Base-by-base conservation (phyloP, 2,329 filamentous ascomycete species). In the Fusarium subglutinans region DNA sequence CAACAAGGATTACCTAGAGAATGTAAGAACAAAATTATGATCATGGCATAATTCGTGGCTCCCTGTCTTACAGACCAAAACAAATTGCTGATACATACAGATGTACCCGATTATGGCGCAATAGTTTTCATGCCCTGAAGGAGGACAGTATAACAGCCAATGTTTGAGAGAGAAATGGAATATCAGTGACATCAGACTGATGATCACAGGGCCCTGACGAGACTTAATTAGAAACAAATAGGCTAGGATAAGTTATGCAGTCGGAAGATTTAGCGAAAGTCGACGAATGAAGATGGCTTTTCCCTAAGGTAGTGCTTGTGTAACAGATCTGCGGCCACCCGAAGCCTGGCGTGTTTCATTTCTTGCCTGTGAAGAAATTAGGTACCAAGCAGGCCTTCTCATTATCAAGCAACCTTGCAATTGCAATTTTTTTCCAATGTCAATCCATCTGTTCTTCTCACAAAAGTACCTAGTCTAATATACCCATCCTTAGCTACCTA, bases 331-430 rank as follows among this genome's bases (percentile, higher is more conserved):
- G 53, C 72, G 41, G 41, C 58, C 56, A 69, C 70, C 69, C 69
- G 69, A 69, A 15, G 54, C 71, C 45, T 72, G 55, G 54, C 44
- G 37, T 50, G 71, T 74, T 74, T 72, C 71, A 72, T 65, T 74
- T 59, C 57, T 64, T 56, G 43, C 28, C 22, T 38, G 30, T 48
- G 48, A 72, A 54, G 58, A 72, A 58, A 71, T 72, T 72, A 68
- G 55, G 54, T 68, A 68, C 63, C 41, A 43, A 48, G 41, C 63
- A 64, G 33, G 28, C 37, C 56, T 40, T 64, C 18, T 38, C 33
- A 33, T 55, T 26, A 53, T 37, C 50, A 53, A 53, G n/a, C 50
- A 53, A 37, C 50, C 50, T 54, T 55, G 51, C 54, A 41, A 61
- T 30, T 22, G 26, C 45, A 48, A 48, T 28, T 48, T 43, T 44